These are phyloP conservation scores for Diutina rugosa DNA, from an alignment of 1,139 yeast genomes.

Conservation along the genomic window DNA sequence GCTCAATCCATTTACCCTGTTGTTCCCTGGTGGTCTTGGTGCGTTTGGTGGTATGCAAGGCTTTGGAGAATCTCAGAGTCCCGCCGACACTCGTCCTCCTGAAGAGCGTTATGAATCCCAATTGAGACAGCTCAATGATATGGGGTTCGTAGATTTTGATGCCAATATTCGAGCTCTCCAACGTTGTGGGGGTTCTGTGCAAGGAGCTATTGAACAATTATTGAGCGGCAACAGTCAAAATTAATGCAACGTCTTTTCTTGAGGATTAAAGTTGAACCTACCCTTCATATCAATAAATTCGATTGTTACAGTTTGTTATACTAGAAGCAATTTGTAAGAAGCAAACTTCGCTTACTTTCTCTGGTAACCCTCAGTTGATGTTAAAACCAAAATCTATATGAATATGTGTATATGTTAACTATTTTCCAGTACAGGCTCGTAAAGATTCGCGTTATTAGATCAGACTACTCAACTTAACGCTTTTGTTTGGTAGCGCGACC, in stretches of 20 bases:
- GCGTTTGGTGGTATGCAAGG: conserved; percentile 13
- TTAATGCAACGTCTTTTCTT: neutral
- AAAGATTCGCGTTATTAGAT: neutral
- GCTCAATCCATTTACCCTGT: neutral
- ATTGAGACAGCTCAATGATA: conserved; percentile 84
- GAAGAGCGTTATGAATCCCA: conserved; percentile 91
- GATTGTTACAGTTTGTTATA: too few species aligned
- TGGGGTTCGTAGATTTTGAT: conserved; percentile 93
- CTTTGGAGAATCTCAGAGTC: conserved; percentile 17
- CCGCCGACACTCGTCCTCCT: conserved; percentile 77
- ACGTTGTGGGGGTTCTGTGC: conserved; percentile 93
- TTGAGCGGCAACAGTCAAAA: conserved; percentile 16
- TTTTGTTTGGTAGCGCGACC: neutral
- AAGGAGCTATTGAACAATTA: conserved; percentile 88
- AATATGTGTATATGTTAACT: too few species aligned
- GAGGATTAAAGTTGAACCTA: too few species aligned
- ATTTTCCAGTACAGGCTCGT: too few species aligned
- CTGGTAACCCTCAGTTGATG: too few species aligned
- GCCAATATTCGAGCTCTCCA: conserved; percentile 83
- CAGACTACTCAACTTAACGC: neutral
- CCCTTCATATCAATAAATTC: too few species aligned
- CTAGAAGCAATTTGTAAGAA: too few species aligned
- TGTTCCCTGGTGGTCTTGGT: conserved; percentile 25
- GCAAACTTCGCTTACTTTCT: too few species aligned
- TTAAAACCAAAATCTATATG: too few species aligned